These are phyloP conservation scores for Auricularia sp. DNA, from an alignment of 768 basidiomycete species.

Conservation along the genomic window DNA sequence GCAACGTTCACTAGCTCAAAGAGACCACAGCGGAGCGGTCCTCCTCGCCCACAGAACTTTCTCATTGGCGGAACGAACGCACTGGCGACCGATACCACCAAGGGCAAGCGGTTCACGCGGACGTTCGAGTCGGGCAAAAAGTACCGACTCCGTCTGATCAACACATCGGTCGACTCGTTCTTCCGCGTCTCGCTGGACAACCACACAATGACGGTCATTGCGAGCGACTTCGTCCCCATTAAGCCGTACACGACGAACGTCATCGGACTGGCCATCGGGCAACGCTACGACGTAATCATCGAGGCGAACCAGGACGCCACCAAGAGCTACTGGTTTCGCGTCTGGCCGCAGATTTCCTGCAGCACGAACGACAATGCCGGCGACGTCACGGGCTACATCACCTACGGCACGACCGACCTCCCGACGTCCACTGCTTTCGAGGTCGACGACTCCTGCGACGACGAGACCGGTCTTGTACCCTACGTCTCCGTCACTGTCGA, in stretches of 20 bases:
- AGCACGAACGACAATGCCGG: neutral
- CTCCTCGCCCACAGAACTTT: neutral
- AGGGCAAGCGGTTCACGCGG: neutral
- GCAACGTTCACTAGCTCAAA: neutral
- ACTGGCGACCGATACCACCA: neutral
- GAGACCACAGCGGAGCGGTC: neutral
- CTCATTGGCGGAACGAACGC: neutral
- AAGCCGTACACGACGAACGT: neutral
- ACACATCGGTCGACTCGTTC: conserved; percentile 3
- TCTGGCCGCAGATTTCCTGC: neutral
- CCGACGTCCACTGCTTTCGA: neutral
- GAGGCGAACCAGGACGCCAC: conserved; percentile 3
- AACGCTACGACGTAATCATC: conserved; percentile 5
- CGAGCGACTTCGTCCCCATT: neutral
- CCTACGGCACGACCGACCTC: neutral
- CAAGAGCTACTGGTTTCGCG: conserved; percentile 2
- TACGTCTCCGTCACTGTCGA: neutral
- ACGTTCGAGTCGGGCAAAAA: conserved; percentile 4
- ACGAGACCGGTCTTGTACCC: neutral
- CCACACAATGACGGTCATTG: conserved; percentile 4
- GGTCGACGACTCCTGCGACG: neutral
- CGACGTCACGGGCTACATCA: neutral
- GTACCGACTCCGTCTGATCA: conserved; percentile 5
- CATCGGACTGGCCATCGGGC: conserved; percentile 2
- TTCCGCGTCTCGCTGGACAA: conserved; percentile 1